A percentile compares a stretch with the other conserved stretches of the same genome.
Evolutionary conservation across 2,329 filamentous ascomycete species (phyloP).

Genomic region (Aspergillus ibericus): DNA sequence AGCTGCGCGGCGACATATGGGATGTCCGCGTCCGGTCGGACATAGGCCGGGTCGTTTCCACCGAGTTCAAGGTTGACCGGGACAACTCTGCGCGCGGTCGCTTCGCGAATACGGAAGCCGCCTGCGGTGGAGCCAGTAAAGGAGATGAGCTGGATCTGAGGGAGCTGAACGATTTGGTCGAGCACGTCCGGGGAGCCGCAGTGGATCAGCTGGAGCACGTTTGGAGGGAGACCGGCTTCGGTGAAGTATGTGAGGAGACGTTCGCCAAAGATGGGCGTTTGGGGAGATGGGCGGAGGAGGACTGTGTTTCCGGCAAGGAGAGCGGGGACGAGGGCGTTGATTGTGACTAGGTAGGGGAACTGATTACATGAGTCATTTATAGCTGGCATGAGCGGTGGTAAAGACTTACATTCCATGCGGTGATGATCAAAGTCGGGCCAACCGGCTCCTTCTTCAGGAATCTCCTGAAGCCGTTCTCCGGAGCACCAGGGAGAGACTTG

Average conservation of each 20-base stretch:
- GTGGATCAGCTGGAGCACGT: conserved; percentile 86
- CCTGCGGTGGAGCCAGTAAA: conserved; percentile 89
- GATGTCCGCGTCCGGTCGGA: conserved; percentile 78
- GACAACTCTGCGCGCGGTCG: conserved; percentile 76
- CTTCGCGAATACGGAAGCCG: conserved; percentile 77
- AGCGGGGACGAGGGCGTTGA: conserved; percentile 88
- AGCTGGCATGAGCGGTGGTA: conserved; percentile 4
- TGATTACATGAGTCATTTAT: conserved; percentile 35
- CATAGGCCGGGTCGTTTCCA: conserved; percentile 88
- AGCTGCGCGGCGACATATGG: conserved; percentile 87
- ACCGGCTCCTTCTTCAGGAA: conserved; percentile 84
- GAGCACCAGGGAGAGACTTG: conserved; percentile 75
- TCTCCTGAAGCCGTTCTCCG: conserved; percentile 81
- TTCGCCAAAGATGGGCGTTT: conserved; percentile 85
- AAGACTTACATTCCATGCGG: conserved; percentile 83
- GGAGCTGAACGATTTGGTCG: conserved; percentile 72
- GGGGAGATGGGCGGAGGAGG: conserved; percentile 87
- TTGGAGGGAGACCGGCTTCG: conserved; percentile 74
- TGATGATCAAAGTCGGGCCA: conserved; percentile 80
- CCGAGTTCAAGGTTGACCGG: conserved; percentile 85
- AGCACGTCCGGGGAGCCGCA: conserved; percentile 73
- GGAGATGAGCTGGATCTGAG: conserved; percentile 73
- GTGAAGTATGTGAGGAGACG: conserved; percentile 72
- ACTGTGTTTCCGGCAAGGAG: conserved; percentile 83
- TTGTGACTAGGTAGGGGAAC: conserved; percentile 88